Base-by-base conservation (phyloP, 768 basidiomycete species). In the Boletus pseudopeckii region DNA sequence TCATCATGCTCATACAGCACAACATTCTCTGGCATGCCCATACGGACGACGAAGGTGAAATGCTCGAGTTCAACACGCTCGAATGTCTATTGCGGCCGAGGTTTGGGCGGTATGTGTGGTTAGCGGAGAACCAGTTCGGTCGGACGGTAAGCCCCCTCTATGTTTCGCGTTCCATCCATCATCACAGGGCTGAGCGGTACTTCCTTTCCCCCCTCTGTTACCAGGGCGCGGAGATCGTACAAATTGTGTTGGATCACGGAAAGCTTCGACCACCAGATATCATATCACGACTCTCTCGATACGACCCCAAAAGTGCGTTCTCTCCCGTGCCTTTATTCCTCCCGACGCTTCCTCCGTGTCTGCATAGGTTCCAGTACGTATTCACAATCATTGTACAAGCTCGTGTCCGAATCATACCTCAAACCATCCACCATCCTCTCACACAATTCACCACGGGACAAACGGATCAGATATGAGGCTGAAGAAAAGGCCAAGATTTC, bases 21-120 rank as follows among this genome's bases (percentile, higher is more conserved):
- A 94, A 97, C 70, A 71, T 97, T 41, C 76, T 95, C 41, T 94
- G 92, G 90, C 90, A 93, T 65, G 81, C 86, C 9, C 79, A 80
- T 37, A 79, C 79, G 6, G 84, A 85, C 9, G 83, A 84, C n/a
- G 86, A 84, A 39, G 83, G 81, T 6, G 88, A 88, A 57, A 80
- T 89, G 53, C 77, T 90, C 45, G 93, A 97, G 67, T 75, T 96
- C 57, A 92, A 93, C 63, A 73, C 83, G 14, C 82, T 88, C 50
- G 92, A 93, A 65, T 94, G 93, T 67, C 75, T 97, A 34, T 75
- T 84, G 72, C 77, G 94, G 52, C 63, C 92, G 67, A 75, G 93
- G 59, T 96, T 92, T 68, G 94, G 93, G 24, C 80, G 80, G 54
- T 93, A 89, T 62, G 80, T 92, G 22, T 85, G 82, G 75, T 76